Percentiles rank a stretch among this genome's conserved stretches.
These are phyloP conservation scores for Aspergillus thermomutatus DNA, from an alignment of 2,329 filamentous ascomycete species.

Conservation along the genomic window DNA sequence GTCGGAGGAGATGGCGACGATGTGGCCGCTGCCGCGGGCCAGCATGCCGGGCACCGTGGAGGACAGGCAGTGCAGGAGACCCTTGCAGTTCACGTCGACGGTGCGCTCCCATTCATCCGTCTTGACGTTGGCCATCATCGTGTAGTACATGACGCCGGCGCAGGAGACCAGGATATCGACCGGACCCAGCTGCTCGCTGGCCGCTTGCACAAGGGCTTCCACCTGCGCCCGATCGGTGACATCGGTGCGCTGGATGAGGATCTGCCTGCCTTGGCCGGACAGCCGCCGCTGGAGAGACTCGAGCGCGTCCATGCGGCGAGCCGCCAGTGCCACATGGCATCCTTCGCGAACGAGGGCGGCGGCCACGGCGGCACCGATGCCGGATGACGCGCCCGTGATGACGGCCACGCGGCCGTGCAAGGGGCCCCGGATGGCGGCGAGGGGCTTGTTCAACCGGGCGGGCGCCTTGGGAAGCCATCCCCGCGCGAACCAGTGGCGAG, in stretches of 20 bases:
- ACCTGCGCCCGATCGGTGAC: constrained; percentile 67
- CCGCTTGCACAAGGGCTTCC: constrained; percentile 59
- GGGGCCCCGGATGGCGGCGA: constrained; percentile 51
- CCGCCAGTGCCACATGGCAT: constrained; percentile 68
- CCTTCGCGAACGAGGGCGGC: constrained; percentile 67
- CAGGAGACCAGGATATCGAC: constrained; percentile 77
- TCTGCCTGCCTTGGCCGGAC: constrained; percentile 56
- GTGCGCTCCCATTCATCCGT: constrained; percentile 76
- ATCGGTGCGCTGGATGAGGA: constrained; percentile 68
- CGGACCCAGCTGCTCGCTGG: constrained; percentile 62
- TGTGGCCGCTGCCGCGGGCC: constrained; percentile 64
- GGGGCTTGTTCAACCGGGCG: constrained; percentile 45
- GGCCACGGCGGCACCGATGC: constrained; percentile 73
- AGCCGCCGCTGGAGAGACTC: constrained; percentile 64
- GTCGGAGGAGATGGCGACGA: constrained; percentile 79
- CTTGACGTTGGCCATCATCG: constrained; percentile 75
- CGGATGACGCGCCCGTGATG: constrained; percentile 75
- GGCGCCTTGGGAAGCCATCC: constrained; percentile 71
- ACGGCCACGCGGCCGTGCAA: constrained; percentile 68
- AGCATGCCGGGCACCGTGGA: constrained; percentile 70
- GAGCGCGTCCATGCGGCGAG: constrained; percentile 66
- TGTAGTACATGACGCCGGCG: constrained; percentile 85
- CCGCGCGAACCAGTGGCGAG: constrained; percentile 74
- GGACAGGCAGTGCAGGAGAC: constrained; percentile 69
- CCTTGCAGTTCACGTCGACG: constrained; percentile 84